Conservation (phyloP, 2,329 filamentous ascomycete genomes). For the Aspergillus flavus region DNA sequence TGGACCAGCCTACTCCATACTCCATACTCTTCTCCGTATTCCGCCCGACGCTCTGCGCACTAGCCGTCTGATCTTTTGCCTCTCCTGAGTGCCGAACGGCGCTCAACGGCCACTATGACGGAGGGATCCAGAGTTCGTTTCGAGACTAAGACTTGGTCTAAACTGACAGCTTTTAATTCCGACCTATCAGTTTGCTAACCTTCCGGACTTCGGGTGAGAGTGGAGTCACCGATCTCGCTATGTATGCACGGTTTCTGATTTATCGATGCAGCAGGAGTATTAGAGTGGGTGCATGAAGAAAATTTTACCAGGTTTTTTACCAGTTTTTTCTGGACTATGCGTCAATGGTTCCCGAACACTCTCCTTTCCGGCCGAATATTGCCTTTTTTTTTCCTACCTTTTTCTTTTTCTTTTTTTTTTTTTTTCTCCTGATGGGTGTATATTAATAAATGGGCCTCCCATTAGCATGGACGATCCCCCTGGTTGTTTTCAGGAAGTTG, state of each 20-base stretch:
- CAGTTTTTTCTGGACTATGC: background rate
- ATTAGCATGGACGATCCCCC: background rate
- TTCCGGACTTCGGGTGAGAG: background rate
- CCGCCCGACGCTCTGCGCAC: background rate
- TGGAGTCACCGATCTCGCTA: background rate
- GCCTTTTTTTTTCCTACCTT: background rate
- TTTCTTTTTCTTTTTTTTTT: background rate
- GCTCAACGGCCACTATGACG: constrained; percentile 6
- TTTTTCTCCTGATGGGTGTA: background rate
- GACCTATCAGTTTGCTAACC: background rate
- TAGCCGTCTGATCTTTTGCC: constrained; percentile 2
- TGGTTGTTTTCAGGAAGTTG: constrained; percentile 3
- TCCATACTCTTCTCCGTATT: constrained; percentile 2
- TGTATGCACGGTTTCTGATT: constrained; percentile 4
- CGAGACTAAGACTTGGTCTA: background rate
- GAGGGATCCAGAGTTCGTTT: constrained; percentile 4
- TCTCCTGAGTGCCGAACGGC: constrained; percentile 9
- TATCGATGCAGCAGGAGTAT: constrained; percentile 6
- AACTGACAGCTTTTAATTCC: background rate
- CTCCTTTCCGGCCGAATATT: constrained; percentile 16
- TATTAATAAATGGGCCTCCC: background rate
- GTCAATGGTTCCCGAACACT: constrained; percentile 9
- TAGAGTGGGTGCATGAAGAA: constrained; percentile 4
- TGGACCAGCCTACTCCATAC: constrained; percentile 1
- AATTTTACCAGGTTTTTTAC: background rate